These are phyloP conservation scores for Scalesia atractyloides DNA, from an alignment of 129 eudicot species.

Conservation along the genomic window DNA sequence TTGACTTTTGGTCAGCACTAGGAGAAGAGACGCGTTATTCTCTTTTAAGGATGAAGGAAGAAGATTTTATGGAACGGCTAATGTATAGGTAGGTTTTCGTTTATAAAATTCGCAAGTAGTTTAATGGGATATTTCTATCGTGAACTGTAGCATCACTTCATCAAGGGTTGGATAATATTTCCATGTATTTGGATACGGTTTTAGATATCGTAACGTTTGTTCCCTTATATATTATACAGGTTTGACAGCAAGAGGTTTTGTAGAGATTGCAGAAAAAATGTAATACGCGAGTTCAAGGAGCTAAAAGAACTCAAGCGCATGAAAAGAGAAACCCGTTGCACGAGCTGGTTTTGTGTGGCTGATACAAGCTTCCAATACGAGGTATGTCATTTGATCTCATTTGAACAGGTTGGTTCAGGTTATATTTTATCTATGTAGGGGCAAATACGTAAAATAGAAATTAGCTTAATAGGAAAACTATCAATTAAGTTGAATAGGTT, in stretches of 20 bases:
- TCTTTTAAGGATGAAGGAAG: constrained; percentile 96
- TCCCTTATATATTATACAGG: constrained; percentile 44
- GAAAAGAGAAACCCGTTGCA: constrained; percentile 81
- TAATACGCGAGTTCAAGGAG: constrained; percentile 96
- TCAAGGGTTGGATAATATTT: background rate
- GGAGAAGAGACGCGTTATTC: constrained; percentile 95
- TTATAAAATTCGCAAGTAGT: constrained; percentile 8
- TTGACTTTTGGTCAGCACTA: constrained; percentile 97
- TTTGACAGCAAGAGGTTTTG: constrained; percentile 99
- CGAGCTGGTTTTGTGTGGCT: constrained; percentile 91
- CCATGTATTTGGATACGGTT: background rate
- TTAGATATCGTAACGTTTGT: constrained; percentile 8
- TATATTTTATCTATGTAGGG: background rate
- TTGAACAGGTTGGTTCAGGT: background rate
- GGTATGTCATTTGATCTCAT: constrained; percentile 37
- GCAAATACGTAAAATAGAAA: background rate
- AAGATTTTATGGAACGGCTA: constrained; percentile 94
- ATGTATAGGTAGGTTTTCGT: constrained; percentile 70
- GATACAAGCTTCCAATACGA: constrained; percentile 94
- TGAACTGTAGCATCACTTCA: constrained; percentile 3
- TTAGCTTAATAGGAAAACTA: constrained; percentile 6
- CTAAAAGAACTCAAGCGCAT: constrained; percentile 88
- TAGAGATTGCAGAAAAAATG: constrained; percentile 96
- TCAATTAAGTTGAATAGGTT: background rate
- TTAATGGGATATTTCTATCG: constrained; percentile 2